Evolutionary conservation across 768 basidiomycete species (phyloP).

Genomic region (Clitopilus hobsonii): DNA sequence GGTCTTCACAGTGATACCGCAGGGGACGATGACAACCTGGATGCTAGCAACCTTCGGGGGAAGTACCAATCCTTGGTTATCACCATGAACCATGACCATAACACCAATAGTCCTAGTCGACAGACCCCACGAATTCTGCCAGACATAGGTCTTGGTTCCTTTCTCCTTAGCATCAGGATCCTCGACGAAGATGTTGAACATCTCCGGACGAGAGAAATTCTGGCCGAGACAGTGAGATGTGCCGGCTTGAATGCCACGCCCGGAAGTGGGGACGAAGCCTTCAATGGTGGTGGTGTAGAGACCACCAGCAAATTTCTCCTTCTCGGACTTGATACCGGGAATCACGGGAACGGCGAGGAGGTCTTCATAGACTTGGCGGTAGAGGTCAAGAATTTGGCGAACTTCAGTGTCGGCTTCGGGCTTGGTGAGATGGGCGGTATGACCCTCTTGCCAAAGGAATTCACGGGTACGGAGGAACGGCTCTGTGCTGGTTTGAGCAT

Average conservation of each 20-base stretch:
- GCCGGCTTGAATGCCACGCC: slow-evolving; percentile 96
- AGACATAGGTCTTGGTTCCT: slow-evolving; percentile 74
- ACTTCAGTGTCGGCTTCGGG: slow-evolving; percentile 90
- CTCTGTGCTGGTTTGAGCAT: slow-evolving; percentile 39
- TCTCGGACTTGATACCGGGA: slow-evolving; percentile 95
- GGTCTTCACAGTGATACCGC: slow-evolving; percentile 87
- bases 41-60: slow-evolving; percentile 95
- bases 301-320: slow-evolving; percentile 98
- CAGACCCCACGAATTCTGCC: slow-evolving; percentile 99
- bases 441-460: slow-evolving; percentile 99
- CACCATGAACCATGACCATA: slow-evolving; percentile 99
- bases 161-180: slow-evolving; percentile 75
- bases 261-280: slow-evolving; percentile 95
- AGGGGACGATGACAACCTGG: slow-evolving; percentile 90
- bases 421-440: slow-evolving; percentile 91
- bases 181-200: slow-evolving; percentile 98
- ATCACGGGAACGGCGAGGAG: slow-evolving; percentile 97
- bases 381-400: slow-evolving; percentile 90
- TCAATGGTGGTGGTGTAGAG: slow-evolving; percentile 98
- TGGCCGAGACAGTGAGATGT: slow-evolving; percentile 98
- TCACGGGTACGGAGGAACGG: slow-evolving; percentile 99
- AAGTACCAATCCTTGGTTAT: slow-evolving; percentile 94
- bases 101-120: slow-evolving; percentile 96
- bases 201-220: slow-evolving; percentile 93
- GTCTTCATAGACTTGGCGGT: slow-evolving; percentile 93